phyloP scores from a whole-genome alignment of 306 rosid genomes.

The Casuarina equisetifolia region DNA sequence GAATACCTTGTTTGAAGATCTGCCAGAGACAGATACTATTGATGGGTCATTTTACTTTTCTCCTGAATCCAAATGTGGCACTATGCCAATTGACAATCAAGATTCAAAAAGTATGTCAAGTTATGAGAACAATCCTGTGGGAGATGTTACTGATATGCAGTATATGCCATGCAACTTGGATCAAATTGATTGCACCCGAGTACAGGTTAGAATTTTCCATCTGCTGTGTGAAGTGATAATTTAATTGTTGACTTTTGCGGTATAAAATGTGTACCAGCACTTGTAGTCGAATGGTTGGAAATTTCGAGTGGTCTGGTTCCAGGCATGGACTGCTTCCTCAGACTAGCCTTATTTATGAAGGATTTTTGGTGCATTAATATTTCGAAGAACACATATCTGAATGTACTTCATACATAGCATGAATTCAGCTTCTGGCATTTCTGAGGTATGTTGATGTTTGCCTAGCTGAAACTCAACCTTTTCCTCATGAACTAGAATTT shows the following conservation, averaged over 20 bases:
- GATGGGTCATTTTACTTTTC: conserved; percentile 40
- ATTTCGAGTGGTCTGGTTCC: conserved; percentile 12
- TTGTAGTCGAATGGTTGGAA: background rate
- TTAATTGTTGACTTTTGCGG: background rate
- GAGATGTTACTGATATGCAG: conserved; percentile 27
- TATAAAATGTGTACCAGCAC: conserved; percentile 1
- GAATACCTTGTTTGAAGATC: conserved; percentile 63
- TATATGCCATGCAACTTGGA: conserved; percentile 35
- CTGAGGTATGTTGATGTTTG: conserved; percentile 6
- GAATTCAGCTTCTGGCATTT: background rate
- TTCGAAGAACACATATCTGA: background rate
- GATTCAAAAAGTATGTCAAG: conserved; percentile 26
- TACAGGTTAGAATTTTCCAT: conserved; percentile 43
- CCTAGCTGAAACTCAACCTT: background rate
- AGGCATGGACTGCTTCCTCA: background rate
- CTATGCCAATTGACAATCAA: conserved; percentile 33
- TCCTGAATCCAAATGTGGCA: conserved; percentile 43
- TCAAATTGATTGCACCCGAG: conserved; percentile 25
- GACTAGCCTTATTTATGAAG: background rate
- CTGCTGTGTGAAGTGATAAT: background rate
- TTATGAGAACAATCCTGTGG: conserved; percentile 16
- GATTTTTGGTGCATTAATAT: background rate
- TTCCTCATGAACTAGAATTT: background rate
- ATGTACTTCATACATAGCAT: background rate
- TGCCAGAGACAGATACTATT: conserved; percentile 38